Percentiles rank a stretch among this genome's conserved stretches.
Evolutionary conservation across 352 stramenopile genomes (phyloP).

Genomic region (Phytophthora pluvialis): DNA sequence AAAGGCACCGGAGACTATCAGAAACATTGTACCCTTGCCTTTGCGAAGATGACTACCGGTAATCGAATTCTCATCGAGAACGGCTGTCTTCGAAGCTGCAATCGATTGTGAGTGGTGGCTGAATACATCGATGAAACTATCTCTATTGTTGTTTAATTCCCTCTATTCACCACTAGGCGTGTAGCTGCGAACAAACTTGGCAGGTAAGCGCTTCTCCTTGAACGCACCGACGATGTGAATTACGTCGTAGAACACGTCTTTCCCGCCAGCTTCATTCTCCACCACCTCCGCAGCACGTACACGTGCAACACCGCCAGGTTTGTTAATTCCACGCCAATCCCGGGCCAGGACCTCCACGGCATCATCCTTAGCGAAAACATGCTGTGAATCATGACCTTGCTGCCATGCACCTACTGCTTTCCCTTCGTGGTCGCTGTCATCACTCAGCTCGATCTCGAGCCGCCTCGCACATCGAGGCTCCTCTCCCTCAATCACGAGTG

Average conservation of each 20-base stretch:
- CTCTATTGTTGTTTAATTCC: conserved; percentile 14
- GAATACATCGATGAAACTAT: not conserved
- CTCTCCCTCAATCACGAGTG: conserved; percentile 22
- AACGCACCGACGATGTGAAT: conserved; percentile 59
- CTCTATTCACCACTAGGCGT: conserved; percentile 28
- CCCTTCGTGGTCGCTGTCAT: conserved; percentile 35
- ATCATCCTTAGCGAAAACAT: conserved; percentile 59
- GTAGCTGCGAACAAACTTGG: conserved; percentile 59
- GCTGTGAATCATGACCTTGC: conserved; percentile 20
- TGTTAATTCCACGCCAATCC: conserved; percentile 70
- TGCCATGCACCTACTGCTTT: conserved; percentile 25
- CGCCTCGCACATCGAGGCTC: conserved; percentile 45
- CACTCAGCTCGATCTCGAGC: conserved; percentile 56
- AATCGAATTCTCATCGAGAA: too few relatives aligned
- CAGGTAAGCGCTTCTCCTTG: conserved; percentile 69
- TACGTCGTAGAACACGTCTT: conserved; percentile 65
- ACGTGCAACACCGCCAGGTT: conserved; percentile 70
- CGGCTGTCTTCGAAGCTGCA: not conserved
- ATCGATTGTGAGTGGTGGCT: not conserved
- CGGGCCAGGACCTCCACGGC: conserved; percentile 61
- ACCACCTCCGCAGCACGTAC: conserved; percentile 54
- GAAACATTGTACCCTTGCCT: too few relatives aligned
- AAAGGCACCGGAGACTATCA: too few relatives aligned
- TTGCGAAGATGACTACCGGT: too few relatives aligned
- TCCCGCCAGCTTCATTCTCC: conserved; percentile 13